These are phyloP conservation scores for Nakazawaea laoshanensis DNA, from an alignment of 805 yeast genomes.

Conservation along the genomic window DNA sequence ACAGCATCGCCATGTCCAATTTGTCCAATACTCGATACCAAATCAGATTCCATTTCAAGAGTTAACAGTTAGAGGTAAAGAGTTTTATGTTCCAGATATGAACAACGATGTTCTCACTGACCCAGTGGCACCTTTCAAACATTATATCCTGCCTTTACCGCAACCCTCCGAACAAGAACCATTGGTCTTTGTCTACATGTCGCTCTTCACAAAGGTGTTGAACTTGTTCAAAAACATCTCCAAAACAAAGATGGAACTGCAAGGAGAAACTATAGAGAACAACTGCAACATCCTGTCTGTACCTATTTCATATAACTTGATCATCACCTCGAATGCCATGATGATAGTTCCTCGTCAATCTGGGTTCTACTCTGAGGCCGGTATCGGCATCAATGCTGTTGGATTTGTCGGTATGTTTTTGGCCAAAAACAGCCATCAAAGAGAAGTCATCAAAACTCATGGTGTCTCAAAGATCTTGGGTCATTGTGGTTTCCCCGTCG, in stretches of 20 bases:
- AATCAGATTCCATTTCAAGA: constrained; percentile 54
- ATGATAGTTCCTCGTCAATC: constrained; percentile 75
- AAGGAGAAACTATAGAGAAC: constrained; percentile 22
- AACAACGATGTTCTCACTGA: constrained; percentile 51
- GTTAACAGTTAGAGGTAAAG: constrained; percentile 30
- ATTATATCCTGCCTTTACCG: constrained; percentile 65
- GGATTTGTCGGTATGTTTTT: constrained; percentile 75
- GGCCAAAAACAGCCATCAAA: constrained; percentile 58
- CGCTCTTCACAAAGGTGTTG: constrained; percentile 63
- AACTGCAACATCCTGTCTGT: constrained; percentile 2
- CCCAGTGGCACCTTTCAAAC: constrained; percentile 66
- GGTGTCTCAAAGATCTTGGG: constrained; percentile 47
- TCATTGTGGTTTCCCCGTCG: constrained; percentile 60
- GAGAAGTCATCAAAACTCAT: constrained; percentile 34
- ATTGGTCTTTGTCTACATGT: constrained; percentile 61
- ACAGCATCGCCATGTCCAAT: constrained; percentile 87
- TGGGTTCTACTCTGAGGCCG: constrained; percentile 36
- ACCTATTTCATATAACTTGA: constrained; percentile 62
- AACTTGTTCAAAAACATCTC: constrained; percentile 41
- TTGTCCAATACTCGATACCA: constrained; percentile 56
- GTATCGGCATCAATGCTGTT: constrained; percentile 65
- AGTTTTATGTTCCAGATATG: constrained; percentile 47
- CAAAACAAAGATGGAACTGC: constrained; percentile 24
- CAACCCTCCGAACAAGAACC: constrained; percentile 34
- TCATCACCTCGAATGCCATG: constrained; percentile 78